Evolutionary conservation across 768 basidiomycete species (phyloP).

Genomic region (Lyophyllum semitale): DNA sequence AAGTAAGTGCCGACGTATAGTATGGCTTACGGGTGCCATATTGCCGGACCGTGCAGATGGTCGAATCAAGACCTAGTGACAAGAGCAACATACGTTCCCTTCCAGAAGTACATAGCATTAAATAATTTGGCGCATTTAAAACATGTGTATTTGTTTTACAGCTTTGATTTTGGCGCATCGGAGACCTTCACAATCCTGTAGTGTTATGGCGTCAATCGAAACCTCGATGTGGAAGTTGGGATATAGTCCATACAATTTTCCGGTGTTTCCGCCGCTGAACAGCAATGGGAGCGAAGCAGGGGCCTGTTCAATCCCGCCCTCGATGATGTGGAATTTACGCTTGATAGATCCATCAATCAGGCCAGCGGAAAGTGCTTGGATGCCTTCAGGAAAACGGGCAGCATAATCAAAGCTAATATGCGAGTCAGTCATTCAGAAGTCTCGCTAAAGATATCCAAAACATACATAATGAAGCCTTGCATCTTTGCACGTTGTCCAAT

Average conservation of each 20-base stretch:
- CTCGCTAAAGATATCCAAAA: background rate
- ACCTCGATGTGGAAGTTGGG: background rate
- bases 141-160: slow-evolving; percentile 23
- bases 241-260: slow-evolving; percentile 60
- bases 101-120: background rate
- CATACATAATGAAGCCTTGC: slow-evolving; percentile 82
- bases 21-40: too few relatives aligned
- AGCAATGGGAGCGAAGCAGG: slow-evolving; percentile 70
- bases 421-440: background rate
- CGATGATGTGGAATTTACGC: slow-evolving; percentile 76
- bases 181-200: slow-evolving; percentile 61
- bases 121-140: background rate
- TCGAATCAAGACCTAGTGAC: too few relatives aligned
- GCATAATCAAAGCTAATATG: slow-evolving; percentile 72
- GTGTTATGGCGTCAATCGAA: slow-evolving; percentile 3
- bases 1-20: too few relatives aligned
- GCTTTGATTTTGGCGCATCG: slow-evolving; percentile 38
- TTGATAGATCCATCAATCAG: slow-evolving; percentile 73
- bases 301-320: slow-evolving; percentile 71
- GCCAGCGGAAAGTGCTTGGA: slow-evolving; percentile 55
- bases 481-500: slow-evolving; percentile 80
- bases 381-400: slow-evolving; percentile 56
- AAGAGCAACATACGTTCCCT: too few relatives aligned
- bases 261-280: slow-evolving; percentile 76
- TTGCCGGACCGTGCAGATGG: too few relatives aligned